phyloP scores from a whole-genome alignment of 192 early-diverging fungal species.

The Coemansia sp. region DNA sequence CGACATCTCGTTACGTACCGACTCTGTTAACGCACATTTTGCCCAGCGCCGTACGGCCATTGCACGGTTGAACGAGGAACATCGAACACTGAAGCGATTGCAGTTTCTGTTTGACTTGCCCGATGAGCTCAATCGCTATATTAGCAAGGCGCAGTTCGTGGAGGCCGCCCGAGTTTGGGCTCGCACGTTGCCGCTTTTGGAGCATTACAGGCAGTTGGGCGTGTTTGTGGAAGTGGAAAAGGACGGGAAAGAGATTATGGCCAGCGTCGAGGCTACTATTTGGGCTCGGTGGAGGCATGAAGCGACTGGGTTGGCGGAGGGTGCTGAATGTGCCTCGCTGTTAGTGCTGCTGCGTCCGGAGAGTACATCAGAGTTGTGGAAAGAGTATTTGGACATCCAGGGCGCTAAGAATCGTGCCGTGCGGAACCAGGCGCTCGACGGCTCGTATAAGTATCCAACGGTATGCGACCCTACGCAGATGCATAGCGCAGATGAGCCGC shows the following conservation, averaged over 20 bases:
- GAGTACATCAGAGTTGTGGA: slow-evolving; percentile 26
- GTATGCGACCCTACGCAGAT: neutral
- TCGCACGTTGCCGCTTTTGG: slow-evolving; percentile 69
- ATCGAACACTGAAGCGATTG: slow-evolving; percentile 75
- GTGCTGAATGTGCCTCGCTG: slow-evolving; percentile 46
- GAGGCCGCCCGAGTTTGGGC: slow-evolving; percentile 80
- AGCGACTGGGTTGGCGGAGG: slow-evolving; percentile 29
- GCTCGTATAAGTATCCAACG: slow-evolving; percentile 17
- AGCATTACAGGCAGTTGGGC: slow-evolving; percentile 76
- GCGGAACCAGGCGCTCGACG: slow-evolving; percentile 28
- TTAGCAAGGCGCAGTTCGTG: slow-evolving; percentile 63
- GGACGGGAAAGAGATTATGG: slow-evolving; percentile 82
- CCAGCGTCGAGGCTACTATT: slow-evolving; percentile 66
- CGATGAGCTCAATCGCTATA: slow-evolving; percentile 63
- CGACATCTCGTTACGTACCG: slow-evolving; percentile 59
- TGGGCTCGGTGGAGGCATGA: slow-evolving; percentile 45
- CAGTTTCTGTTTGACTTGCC: slow-evolving; percentile 92
- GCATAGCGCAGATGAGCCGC: neutral
- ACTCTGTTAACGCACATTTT: slow-evolving; percentile 63
- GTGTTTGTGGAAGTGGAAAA: slow-evolving; percentile 78
- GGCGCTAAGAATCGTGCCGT: slow-evolving; percentile 30
- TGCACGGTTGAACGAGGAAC: slow-evolving; percentile 69
- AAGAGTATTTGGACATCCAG: slow-evolving; percentile 50
- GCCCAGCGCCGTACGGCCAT: slow-evolving; percentile 72
- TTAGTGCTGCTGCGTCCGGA: slow-evolving; percentile 46